These are phyloP conservation scores for Pilatotrama ljubarskyi DNA, from an alignment of 768 basidiomycete species.

Conservation along the genomic window DNA sequence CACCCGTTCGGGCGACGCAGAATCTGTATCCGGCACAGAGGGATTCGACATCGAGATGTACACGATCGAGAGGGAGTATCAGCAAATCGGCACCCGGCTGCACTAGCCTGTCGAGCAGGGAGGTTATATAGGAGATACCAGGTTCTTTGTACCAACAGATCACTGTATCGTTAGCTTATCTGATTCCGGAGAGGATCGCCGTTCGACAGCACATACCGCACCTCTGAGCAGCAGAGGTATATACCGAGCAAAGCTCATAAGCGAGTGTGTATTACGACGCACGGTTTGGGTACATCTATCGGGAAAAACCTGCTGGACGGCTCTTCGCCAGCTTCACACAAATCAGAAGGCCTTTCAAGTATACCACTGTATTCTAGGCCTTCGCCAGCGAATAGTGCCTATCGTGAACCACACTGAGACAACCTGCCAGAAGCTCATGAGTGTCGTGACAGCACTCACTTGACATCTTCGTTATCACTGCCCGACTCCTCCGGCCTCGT, in stretches of 20 bases:
- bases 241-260: background rate
- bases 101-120: conserved; percentile 8
- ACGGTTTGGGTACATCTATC: background rate
- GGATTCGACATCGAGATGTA: conserved; percentile 30
- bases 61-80: conserved; percentile 29
- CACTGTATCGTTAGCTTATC: conserved; percentile 22
- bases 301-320: background rate
- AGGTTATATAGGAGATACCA: too few species aligned
- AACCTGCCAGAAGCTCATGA: background rate
- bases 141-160: conserved; percentile 15
- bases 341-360: too few species aligned
- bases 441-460: background rate
- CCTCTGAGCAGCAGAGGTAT: background rate
- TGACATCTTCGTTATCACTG: conserved; percentile 5
- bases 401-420: too few species aligned
- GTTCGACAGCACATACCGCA: too few species aligned
- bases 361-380: background rate
- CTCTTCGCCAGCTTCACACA: too few species aligned
- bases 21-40: background rate
- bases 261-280: background rate
- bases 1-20: background rate
- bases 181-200: background rate
- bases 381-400: background rate
- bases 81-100: conserved; percentile 27
- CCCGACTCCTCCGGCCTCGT: background rate